Conservation (phyloP, 2,329 filamentous ascomycete genomes). For the Davidsoniella virescens region DNA sequence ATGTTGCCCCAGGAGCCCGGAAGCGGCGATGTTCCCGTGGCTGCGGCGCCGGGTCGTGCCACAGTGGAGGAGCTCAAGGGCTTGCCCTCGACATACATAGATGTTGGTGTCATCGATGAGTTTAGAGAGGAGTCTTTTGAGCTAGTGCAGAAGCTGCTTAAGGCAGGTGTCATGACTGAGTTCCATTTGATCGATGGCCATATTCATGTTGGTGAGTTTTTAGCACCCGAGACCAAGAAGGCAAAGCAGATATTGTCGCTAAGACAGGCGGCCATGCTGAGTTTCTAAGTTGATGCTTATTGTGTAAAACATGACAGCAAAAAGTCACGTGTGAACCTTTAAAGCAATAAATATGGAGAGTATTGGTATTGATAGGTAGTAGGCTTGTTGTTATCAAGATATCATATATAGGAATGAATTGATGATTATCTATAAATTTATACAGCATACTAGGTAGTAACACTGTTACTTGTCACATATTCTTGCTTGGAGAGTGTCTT, state of each 20-base stretch:
- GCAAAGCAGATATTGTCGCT: not conserved
- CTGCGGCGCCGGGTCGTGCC: slow-evolving; percentile 17
- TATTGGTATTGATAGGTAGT: too few species aligned
- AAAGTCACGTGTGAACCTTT: too few species aligned
- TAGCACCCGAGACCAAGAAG: slow-evolving; percentile 3
- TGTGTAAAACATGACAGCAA: too few species aligned
- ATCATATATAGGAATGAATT: too few species aligned
- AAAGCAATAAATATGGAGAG: too few species aligned
- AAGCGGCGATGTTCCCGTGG: slow-evolving; percentile 12
- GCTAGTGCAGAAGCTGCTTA: slow-evolving; percentile 20
- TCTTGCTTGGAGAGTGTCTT: too few species aligned
- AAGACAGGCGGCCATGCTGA: not conserved
- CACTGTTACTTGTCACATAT: too few species aligned
- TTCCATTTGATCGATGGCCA: slow-evolving; percentile 25
- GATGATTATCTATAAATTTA: too few species aligned
- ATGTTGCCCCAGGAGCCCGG: slow-evolving; percentile 12
- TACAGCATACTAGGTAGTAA: too few species aligned
- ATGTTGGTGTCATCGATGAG: slow-evolving; percentile 23
- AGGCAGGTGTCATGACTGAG: slow-evolving; percentile 22
- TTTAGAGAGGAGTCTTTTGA: slow-evolving; percentile 21
- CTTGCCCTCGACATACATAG: slow-evolving; percentile 24
- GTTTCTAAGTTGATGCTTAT: not conserved
- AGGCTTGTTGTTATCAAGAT: too few species aligned
- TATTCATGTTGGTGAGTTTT: slow-evolving; percentile 18
- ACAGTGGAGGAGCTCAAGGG: slow-evolving; percentile 14